A percentile compares a stretch with the other conserved stretches of the same genome.
Evolutionary conservation across 345 rosid genomes (phyloP).

Genomic region (Alliaria petiolata): DNA sequence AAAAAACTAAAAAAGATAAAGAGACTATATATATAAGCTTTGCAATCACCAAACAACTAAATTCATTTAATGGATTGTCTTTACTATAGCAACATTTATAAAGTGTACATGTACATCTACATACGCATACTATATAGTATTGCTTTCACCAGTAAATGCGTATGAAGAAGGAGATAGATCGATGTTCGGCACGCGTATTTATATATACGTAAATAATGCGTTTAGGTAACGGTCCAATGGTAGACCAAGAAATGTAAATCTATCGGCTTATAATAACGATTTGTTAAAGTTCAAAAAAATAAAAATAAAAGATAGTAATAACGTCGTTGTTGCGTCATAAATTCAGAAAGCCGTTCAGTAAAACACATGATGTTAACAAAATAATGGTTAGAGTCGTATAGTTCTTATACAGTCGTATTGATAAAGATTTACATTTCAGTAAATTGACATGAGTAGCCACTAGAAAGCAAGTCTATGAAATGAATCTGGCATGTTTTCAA

Average conservation of each 20-base stretch:
- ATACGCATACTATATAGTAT: neutral
- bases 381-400: neutral
- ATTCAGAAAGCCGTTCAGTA: too few relatives aligned
- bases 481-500: neutral
- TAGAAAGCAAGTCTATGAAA: neutral
- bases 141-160: slow-evolving; percentile 12
- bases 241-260: too few relatives aligned
- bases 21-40: slow-evolving; percentile 15
- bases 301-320: too few relatives aligned
- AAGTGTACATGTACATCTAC: slow-evolving; percentile 4
- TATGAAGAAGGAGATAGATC: slow-evolving; percentile 1
- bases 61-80: slow-evolving; percentile 28
- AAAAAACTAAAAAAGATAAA: neutral
- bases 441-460: neutral
- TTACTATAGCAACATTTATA: slow-evolving; percentile 20
- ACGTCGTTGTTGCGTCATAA: neutral
- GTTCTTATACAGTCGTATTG: neutral
- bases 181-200: slow-evolving; percentile 21
- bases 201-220: neutral
- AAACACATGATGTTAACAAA: too few relatives aligned
- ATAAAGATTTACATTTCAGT: neutral
- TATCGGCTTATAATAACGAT: too few relatives aligned
- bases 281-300: too few relatives aligned
- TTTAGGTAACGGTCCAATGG: neutral
- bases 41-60: slow-evolving; percentile 32